These are phyloP conservation scores for Colletotrichum somersetense DNA, from an alignment of 2,329 filamentous ascomycete species.

Conservation along the genomic window DNA sequence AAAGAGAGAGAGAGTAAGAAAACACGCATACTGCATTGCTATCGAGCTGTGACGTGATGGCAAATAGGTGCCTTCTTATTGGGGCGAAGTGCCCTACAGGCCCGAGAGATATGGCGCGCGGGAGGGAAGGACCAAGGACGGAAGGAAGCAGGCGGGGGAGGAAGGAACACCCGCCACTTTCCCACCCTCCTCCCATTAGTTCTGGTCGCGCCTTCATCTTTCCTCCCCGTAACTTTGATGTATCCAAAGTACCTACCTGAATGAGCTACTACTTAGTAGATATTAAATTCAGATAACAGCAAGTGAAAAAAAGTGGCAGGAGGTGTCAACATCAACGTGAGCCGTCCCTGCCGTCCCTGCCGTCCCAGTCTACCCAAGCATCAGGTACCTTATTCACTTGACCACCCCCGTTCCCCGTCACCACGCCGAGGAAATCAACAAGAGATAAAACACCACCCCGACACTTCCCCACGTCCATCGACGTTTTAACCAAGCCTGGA, in stretches of 20 bases:
- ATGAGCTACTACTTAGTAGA: too few species aligned
- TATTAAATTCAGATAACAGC: neutral
- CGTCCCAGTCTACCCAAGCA: constrained; percentile 1
- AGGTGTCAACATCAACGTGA: neutral
- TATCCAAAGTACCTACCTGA: too few species aligned
- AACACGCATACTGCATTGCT: neutral
- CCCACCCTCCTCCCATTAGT: neutral
- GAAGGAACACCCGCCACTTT: neutral
- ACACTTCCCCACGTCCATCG: neutral
- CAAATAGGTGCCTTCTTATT: constrained; percentile 13
- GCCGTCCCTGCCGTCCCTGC: constrained; percentile 10
- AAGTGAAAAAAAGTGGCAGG: neutral
- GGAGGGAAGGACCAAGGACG: neutral
- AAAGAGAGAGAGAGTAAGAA: too few species aligned
- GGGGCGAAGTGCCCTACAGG: neutral
- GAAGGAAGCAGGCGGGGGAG: constrained; percentile 2
- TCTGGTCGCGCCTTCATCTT: neutral
- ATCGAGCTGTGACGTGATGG: constrained; percentile 11
- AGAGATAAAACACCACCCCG: constrained; percentile 7
- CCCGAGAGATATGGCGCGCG: neutral
- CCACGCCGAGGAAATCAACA: neutral
- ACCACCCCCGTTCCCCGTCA: neutral
- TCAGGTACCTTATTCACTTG: neutral
- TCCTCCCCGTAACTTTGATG: neutral
- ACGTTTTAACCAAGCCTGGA: neutral